A percentile compares a stretch with the other conserved stretches of the same genome.
Evolutionary conservation across 169 alveolate genomes (phyloP).

Genomic region (Plasmodium inui): DNA sequence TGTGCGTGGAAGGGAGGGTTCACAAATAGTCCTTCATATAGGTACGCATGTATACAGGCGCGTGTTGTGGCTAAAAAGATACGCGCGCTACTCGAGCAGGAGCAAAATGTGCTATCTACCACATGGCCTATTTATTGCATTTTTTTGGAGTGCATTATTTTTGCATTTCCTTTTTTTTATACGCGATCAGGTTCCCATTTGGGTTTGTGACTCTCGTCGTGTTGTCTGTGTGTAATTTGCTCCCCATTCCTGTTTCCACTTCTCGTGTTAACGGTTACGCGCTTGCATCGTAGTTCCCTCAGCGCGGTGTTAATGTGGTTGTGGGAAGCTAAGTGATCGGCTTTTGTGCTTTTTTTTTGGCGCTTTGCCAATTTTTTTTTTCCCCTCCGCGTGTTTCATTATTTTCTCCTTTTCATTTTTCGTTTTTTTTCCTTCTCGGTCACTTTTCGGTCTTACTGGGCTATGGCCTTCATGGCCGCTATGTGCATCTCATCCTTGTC

Average conservation of each 20-base stretch:
- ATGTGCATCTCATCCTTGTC: conserved; percentile 60
- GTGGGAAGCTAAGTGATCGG: background rate
- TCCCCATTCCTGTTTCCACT: background rate
- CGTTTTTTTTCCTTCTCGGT: background rate
- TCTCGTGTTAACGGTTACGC: background rate
- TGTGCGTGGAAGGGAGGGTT: background rate
- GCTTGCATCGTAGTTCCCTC: background rate
- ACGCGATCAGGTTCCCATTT: background rate
- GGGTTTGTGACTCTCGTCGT: background rate
- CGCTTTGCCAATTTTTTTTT: background rate
- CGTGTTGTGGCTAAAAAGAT: background rate
- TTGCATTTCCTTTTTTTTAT: background rate
- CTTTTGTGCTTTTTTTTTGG: background rate
- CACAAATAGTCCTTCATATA: background rate
- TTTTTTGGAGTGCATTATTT: background rate
- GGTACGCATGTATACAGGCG: background rate
- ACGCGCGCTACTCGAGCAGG: background rate
- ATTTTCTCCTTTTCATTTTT: background rate
- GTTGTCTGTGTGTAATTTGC: background rate
- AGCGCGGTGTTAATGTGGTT: background rate
- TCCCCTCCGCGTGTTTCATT: background rate
- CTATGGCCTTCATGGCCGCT: conserved; percentile 64
- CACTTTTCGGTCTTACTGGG: conserved; percentile 6
- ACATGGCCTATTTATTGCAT: background rate
- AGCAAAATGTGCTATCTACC: background rate